Percentiles rank a stretch among this genome's conserved stretches.
Evolutionary conservation across 305 asterid species (phyloP).

Genomic region (Striga hermonthica): DNA sequence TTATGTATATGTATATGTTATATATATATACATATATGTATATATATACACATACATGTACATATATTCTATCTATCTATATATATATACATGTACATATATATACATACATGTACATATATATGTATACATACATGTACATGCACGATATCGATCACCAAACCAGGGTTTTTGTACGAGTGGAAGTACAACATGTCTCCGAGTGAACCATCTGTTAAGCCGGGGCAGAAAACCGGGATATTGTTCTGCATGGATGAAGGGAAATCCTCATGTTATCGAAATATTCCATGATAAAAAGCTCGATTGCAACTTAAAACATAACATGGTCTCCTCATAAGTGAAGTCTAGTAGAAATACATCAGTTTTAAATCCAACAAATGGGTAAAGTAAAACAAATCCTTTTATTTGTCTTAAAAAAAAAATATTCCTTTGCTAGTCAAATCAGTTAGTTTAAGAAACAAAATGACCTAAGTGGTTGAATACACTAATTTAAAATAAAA

Average conservation of each 20-base stretch:
- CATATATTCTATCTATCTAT: too few species aligned
- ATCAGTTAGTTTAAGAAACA: too few species aligned
- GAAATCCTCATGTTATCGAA: background rate
- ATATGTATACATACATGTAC: too few species aligned
- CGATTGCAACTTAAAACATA: background rate
- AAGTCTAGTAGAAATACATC: background rate
- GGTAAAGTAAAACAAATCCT: too few species aligned
- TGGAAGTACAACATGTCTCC: conserved; percentile 97
- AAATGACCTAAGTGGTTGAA: background rate
- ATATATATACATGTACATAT: too few species aligned
- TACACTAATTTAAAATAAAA: background rate
- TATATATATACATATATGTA: too few species aligned
- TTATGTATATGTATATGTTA: too few species aligned
- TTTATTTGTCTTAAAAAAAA: too few species aligned
- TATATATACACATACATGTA: too few species aligned
- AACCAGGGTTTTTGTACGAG: conserved; percentile 72
- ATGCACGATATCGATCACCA: conserved; percentile 79
- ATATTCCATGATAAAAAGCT: conserved; percentile 4
- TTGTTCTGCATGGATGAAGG: conserved; percentile 50
- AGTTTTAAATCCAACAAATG: background rate
- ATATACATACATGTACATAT: too few species aligned
- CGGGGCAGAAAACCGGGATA: conserved; percentile 81
- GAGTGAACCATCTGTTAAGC: conserved; percentile 87
- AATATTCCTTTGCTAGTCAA: too few species aligned
- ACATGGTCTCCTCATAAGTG: conserved; percentile 2